Base-by-base conservation (phyloP, 163 green algal species). In the Scenedesmus sp. region DNA sequence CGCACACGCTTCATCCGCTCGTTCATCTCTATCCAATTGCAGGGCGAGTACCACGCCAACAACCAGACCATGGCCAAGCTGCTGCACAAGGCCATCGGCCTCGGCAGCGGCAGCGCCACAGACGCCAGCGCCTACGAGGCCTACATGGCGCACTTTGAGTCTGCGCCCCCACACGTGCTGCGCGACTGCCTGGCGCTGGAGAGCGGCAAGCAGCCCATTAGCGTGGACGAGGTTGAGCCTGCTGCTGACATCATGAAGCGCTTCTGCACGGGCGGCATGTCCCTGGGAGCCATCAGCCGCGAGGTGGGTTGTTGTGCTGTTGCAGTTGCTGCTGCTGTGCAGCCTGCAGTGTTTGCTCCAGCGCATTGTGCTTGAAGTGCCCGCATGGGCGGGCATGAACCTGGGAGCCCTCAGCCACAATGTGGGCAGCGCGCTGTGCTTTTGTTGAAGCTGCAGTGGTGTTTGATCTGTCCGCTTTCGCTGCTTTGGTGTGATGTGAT, bases 181-280 rank as follows among this genome's bases (percentile, higher is more conserved):
- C 95, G 98, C 52, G 98, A 99, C 95, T 97, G 97, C 93, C 94
- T 99, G 82, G 97, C 97, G 91, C 93, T 98, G n/a, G 89, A 88
- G 9, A 92, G 62, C 87, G 97, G 76, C 12, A 12, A 34, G 4
- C 34, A 59, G 34, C 86, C 93, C 34, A 92, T 96, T 85, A 66
- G 89, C 55, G 20, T 96, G 18, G 92, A 94, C 52, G 93, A 97
- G 93, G 96, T 99, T n/a, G 97, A 99, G 95, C 91, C 95, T 7
- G 97, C 95, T 2, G 95, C 93, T 2, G 94, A 97, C 79, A 99
- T 99, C 95, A 98, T 99, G 96, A 91, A 93, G 70, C 96, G 98
- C 70, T 99, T 99, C 96, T 99, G 98, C 97, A 99, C 98, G 8
- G 98, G 98, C 76, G 98, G 98, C 92, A 99, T 99, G 98, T 99